Conservation (phyloP, 306 rosid species). For the Geum urbanum region DNA sequence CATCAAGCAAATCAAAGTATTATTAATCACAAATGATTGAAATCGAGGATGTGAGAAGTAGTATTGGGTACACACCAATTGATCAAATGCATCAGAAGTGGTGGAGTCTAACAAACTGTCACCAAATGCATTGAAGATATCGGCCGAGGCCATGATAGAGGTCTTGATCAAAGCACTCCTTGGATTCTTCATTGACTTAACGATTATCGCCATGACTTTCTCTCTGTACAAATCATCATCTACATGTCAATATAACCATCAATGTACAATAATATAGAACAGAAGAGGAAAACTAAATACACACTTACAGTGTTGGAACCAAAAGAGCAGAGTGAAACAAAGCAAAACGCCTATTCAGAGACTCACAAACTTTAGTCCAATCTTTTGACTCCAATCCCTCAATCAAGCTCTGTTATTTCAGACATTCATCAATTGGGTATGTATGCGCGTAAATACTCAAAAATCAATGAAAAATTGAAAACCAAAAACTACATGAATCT, state of each 20-base stretch:
- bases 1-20: conserved; percentile 19
- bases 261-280: not conserved
- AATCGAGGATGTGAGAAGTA: not conserved
- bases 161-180: conserved; percentile 90
- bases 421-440: not conserved
- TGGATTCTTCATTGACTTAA: conserved; percentile 86
- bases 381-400: conserved; percentile 69
- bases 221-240: conserved; percentile 43
- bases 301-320: conserved; percentile 37
- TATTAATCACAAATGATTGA: not conserved
- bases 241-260: conserved; percentile 19
- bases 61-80: conserved; percentile 46
- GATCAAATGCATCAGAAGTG: conserved; percentile 59
- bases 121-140: conserved; percentile 67
- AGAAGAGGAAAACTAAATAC: not conserved
- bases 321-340: conserved; percentile 54
- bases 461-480: not conserved
- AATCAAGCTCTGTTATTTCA: conserved; percentile 46
- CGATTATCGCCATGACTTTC: conserved; percentile 54
- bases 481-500: conserved; percentile 41
- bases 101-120: conserved; percentile 60
- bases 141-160: conserved; percentile 89
- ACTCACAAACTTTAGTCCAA: conserved; percentile 71
- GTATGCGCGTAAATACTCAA: not conserved
- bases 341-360: conserved; percentile 76